A percentile compares a stretch with the other conserved stretches of the same genome.
phyloP scores from a whole-genome alignment of 257 asterid genomes.

The Solanum arcanum region DNA sequence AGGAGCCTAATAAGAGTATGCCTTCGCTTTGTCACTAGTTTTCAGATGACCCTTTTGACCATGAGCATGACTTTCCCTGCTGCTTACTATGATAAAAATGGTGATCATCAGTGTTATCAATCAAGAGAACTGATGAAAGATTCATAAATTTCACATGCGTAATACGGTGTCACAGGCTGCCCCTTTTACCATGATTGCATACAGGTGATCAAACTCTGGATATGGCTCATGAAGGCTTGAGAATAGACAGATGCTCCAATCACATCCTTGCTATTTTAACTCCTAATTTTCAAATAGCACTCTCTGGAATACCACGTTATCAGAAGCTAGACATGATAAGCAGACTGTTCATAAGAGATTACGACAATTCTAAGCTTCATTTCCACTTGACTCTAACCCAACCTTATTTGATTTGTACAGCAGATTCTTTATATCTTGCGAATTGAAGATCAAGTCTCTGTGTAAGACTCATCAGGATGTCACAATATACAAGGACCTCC shows the following conservation, averaged over 20 bases:
- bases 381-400: not conserved
- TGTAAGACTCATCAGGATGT: not conserved
- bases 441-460: not conserved
- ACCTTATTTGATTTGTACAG: not conserved
- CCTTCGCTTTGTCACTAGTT: not conserved
- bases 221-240: not conserved
- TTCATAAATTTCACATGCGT: not conserved
- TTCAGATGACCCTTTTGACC: not conserved
- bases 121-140: not conserved
- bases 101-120: not conserved
- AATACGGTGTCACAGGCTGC: not conserved
- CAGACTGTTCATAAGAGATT: not conserved
- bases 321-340: not conserved
- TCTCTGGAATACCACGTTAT: not conserved
- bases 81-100: not conserved
- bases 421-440: not conserved
- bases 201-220: not conserved
- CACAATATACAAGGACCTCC: not conserved
- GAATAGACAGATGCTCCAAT: not conserved
- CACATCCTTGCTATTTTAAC: not conserved
- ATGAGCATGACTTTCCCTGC: not conserved
- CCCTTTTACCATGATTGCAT: not conserved
- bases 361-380: not conserved
- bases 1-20: not conserved
- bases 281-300: not conserved